A percentile compares a stretch with the other conserved stretches of the same genome.
Evolutionary conservation across 257 asterid species (phyloP).

Genomic region (Nicotiana undulata): DNA sequence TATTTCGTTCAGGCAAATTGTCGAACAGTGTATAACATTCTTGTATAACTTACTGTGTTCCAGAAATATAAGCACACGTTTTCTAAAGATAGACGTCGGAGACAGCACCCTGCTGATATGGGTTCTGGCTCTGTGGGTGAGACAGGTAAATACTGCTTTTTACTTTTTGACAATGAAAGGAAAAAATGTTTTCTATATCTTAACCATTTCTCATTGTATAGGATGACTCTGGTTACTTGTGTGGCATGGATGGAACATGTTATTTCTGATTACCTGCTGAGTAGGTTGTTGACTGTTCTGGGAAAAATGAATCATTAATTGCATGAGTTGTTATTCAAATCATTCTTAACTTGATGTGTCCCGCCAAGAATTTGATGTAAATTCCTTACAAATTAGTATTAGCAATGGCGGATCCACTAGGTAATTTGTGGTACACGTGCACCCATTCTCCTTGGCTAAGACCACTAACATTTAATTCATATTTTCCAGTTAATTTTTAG

Average conservation of each 20-base stretch:
- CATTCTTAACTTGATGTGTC: neutral
- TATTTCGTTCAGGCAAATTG: constrained; percentile 28
- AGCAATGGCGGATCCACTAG: neutral
- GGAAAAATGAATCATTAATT: no score
- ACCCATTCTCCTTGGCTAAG: no score
- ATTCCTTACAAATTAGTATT: neutral
- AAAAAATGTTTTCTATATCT: neutral
- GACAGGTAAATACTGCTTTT: constrained; percentile 5
- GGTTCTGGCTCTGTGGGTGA: constrained; percentile 29
- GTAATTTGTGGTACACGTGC: no score
- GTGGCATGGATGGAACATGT: neutral
- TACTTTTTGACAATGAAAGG: neutral
- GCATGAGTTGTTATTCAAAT: neutral
- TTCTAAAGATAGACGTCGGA: constrained; percentile 21
- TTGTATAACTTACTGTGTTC: constrained; percentile 15
- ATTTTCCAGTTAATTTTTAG: no score
- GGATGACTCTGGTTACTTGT: neutral
- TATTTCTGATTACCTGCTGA: neutral
- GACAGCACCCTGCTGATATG: constrained; percentile 25
- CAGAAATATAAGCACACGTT: constrained; percentile 40
- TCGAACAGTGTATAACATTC: constrained; percentile 19
- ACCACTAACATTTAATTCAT: no score
- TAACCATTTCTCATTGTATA: neutral
- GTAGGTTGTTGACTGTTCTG: neutral
- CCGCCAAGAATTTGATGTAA: neutral